Evolutionary conservation across 257 asterid species (phyloP).

Genomic region (Plantago major): DNA sequence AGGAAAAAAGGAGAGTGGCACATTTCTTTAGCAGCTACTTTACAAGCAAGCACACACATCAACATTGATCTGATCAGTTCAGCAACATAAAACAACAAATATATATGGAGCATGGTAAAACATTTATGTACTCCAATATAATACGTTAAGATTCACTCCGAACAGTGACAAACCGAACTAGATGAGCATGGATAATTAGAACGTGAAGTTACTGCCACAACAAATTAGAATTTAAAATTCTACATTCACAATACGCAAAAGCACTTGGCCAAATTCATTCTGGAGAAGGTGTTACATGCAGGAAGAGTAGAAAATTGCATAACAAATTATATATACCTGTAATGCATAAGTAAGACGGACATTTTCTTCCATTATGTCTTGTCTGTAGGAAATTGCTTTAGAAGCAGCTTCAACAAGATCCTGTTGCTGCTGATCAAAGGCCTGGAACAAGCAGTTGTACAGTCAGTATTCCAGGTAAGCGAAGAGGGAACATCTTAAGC

Average conservation of each 20-base stretch:
- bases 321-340: slow-evolving; percentile 50
- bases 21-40: background rate
- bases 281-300: background rate
- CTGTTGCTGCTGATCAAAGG: slow-evolving; percentile 97
- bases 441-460: slow-evolving; percentile 38
- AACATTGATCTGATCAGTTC: slow-evolving; percentile 2
- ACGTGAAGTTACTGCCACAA: background rate
- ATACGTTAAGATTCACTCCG: no score
- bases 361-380: slow-evolving; percentile 95
- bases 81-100: background rate
- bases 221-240: slow-evolving; percentile 11
- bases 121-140: slow-evolving; percentile 7
- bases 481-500: slow-evolving; percentile 15
- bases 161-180: no score
- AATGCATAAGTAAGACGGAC: slow-evolving; percentile 92
- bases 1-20: slow-evolving; percentile 3
- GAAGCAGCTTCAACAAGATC: slow-evolving; percentile 99
- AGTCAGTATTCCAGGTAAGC: slow-evolving; percentile 20
- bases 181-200: no score
- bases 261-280: slow-evolving; percentile 13
- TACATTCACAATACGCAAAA: background rate
- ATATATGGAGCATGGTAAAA: background rate
- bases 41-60: slow-evolving; percentile 6
- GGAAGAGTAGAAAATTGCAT: background rate
- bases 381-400: slow-evolving; percentile 94